Evolutionary conservation across 345 rosid species (phyloP).

Genomic region (Salix caprea): DNA sequence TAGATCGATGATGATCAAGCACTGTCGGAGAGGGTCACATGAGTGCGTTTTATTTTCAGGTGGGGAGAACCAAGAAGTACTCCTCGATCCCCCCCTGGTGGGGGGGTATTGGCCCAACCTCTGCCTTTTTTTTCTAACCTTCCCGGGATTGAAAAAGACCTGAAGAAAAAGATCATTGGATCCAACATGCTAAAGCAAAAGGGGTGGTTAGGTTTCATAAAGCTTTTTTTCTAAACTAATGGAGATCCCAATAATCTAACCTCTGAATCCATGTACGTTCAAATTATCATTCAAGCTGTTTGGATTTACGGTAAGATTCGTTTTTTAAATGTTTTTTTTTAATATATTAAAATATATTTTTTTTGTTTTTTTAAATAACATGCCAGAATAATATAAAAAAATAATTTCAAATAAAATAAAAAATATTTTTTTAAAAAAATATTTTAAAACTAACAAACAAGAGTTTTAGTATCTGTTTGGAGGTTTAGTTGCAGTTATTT

Average conservation of each 20-base stretch:
- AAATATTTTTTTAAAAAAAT: too few relatives aligned
- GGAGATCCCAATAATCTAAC: slow-evolving; percentile 28
- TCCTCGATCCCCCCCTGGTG: slow-evolving; percentile 23
- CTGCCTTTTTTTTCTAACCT: slow-evolving; percentile 1
- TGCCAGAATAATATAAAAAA: too few relatives aligned
- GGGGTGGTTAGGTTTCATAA: slow-evolving; percentile 29
- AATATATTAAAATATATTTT: too few relatives aligned
- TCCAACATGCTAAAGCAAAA: slow-evolving; percentile 37
- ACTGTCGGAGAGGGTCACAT: slow-evolving; percentile 28
- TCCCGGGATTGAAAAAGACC: slow-evolving; percentile 14
- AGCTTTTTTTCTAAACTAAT: slow-evolving; percentile 2
- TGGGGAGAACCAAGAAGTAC: slow-evolving; percentile 14
- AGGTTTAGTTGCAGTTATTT: too few relatives aligned
- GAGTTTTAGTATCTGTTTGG: too few relatives aligned
- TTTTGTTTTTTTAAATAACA: too few relatives aligned
- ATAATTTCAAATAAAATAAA: too few relatives aligned
- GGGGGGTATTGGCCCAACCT: slow-evolving; percentile 29
- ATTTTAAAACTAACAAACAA: too few relatives aligned
- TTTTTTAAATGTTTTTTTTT: too few relatives aligned
- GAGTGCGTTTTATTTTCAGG: slow-evolving; percentile 23
- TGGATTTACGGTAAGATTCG: too few relatives aligned
- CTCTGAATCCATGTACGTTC: slow-evolving; percentile 28
- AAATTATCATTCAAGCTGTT: not conserved
- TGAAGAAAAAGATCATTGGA: slow-evolving; percentile 38
- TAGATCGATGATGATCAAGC: too few relatives aligned